These are phyloP conservation scores for Leptodermis oblonga DNA, from an alignment of 257 asterid genomes.

Conservation along the genomic window DNA sequence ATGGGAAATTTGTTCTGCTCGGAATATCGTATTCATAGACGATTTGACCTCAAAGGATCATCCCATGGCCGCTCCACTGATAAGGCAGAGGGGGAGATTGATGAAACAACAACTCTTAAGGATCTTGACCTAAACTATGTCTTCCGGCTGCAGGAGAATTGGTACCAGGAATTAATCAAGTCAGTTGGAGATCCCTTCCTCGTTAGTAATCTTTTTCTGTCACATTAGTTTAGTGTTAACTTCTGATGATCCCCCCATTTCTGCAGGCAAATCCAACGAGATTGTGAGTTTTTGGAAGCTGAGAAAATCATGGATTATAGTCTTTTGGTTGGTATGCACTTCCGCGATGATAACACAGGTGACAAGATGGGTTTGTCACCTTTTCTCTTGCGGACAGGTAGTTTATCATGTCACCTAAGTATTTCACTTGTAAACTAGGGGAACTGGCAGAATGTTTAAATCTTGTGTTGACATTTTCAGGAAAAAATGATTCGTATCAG, in stretches of 20 bases:
- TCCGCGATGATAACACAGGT: constrained; percentile 75
- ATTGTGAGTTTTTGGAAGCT: constrained; percentile 81
- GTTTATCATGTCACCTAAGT: neutral
- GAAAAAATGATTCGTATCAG: constrained; percentile 64
- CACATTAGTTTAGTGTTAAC: constrained; percentile 11
- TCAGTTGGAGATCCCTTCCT: constrained; percentile 29
- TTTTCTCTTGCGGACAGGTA: constrained; percentile 74
- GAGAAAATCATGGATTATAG: constrained; percentile 95
- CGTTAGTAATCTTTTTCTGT: neutral
- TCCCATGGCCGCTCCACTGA: constrained; percentile 90
- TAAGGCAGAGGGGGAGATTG: constrained; percentile 71
- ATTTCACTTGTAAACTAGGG: neutral
- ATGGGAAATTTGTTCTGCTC: constrained; percentile 98
- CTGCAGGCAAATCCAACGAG: constrained; percentile 82
- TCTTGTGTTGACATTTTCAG: constrained; percentile 34
- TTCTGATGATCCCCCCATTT: neutral
- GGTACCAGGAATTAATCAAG: constrained; percentile 90
- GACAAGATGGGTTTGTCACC: constrained; percentile 96
- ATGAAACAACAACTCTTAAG: constrained; percentile 88
- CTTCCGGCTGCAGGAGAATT: constrained; percentile 65
- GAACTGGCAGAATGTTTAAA: constrained; percentile 18
- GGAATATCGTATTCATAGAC: constrained; percentile 82
- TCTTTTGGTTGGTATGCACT: constrained; percentile 90
- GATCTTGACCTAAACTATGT: constrained; percentile 77
- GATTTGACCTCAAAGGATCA: constrained; percentile 93